These are phyloP conservation scores for Trametes punicea DNA, from an alignment of 768 basidiomycete genomes.

Conservation along the genomic window DNA sequence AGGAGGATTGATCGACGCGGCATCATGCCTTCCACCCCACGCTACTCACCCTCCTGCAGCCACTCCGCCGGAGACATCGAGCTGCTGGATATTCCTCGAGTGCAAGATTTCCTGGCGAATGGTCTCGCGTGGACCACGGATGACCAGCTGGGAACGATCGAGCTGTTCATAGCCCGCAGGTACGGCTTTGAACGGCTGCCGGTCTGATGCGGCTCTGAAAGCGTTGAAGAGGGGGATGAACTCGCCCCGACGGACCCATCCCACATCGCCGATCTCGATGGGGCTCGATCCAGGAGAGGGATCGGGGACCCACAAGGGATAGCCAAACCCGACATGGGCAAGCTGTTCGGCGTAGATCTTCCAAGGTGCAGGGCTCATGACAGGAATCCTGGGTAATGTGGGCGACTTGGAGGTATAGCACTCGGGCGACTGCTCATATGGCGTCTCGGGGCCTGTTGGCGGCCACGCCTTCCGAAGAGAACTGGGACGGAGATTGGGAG, in stretches of 20 bases:
- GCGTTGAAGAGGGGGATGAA: conserved; percentile 10
- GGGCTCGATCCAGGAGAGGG: background rate
- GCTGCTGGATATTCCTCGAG: background rate
- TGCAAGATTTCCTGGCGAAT: background rate
- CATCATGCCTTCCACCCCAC: background rate
- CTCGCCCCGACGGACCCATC: conserved; percentile 1
- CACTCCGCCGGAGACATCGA: background rate
- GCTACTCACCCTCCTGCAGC: background rate
- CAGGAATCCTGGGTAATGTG: too few relatives aligned
- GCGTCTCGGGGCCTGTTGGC: too few relatives aligned
- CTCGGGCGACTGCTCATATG: too few relatives aligned
- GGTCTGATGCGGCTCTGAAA: background rate
- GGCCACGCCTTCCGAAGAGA: too few relatives aligned
- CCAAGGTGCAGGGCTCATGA: background rate
- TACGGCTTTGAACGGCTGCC: background rate
- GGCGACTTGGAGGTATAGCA: too few relatives aligned
- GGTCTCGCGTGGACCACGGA: background rate
- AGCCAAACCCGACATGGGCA: background rate
- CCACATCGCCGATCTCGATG: conserved; percentile 9
- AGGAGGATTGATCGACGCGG: background rate
- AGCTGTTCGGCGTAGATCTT: conserved; percentile 2
- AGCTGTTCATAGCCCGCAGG: background rate
- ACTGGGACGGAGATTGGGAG: too few relatives aligned
- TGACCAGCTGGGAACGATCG: background rate
- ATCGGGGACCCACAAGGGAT: background rate